Base-by-base conservation (phyloP, 2,329 filamentous ascomycete genomes). In the Colletotrichum filicis region DNA sequence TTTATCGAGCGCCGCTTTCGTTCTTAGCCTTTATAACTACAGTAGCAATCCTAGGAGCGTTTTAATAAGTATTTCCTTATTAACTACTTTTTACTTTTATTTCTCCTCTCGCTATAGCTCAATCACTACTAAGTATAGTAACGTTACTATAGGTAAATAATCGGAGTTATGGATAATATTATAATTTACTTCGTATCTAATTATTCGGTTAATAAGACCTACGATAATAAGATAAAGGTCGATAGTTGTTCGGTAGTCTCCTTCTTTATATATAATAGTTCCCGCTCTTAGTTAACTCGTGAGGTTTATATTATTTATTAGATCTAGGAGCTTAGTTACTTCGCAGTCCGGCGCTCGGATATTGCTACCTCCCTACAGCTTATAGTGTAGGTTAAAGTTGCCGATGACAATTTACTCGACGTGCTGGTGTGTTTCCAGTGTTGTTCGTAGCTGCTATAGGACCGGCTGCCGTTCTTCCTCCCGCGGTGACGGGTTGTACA, bases 331-430 rank as follows among this genome's bases (percentile, higher is more conserved):
- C 24, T 64, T 49, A 14, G 11, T 64, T 28, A 49, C 61, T 56
- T 64, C 46, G 22, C 28, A 7, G 19, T 64, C 61, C 24, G 4
- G 26, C 22, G 42, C 7, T 26, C 61, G 30, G 26, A 64, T 64
- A 3, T 64, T 49, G 49, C 61, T 64, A 37, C 61, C 61, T 52
- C 61, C 61, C 46, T 19, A 64, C 11, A 64, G 61, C 61, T 64
- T 28, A 11, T 64, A 6, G 30, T 64, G 9, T 16, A 64, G 49
- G 28, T 64, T 64, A 11, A 64, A 64, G 24, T 64, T 30, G 16
- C 61, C 49, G 4, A 65, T 49, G 46, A 26, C 61, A 1, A 56
- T 65, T 42, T 65, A n/a, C 55, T 65, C 28, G 1, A 30, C 22
- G 8, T 65, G 8, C 8, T 16, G 2, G 19, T 65, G 37, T 11